A percentile compares a stretch with the other conserved stretches of the same genome.
phyloP scores from a whole-genome alignment of 2,329 filamentous ascomycete species.

The Aureobasidium sp. region DNA sequence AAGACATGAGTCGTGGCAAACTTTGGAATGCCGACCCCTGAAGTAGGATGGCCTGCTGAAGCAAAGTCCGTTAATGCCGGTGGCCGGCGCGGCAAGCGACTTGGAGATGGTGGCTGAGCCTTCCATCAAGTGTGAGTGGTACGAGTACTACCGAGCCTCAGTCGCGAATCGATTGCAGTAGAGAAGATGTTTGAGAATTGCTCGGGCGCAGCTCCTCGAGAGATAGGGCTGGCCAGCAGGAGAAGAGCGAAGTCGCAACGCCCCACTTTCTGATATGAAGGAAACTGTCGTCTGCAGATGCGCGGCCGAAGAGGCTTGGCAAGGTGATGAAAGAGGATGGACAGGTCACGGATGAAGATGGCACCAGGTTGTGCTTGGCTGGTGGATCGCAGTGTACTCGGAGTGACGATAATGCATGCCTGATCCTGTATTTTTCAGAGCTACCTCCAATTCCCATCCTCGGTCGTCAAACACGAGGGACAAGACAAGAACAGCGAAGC shows the following conservation, averaged over 20 bases:
- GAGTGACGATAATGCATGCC: too few relatives aligned
- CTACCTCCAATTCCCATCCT: neutral
- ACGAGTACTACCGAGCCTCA: neutral
- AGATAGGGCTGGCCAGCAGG: too few relatives aligned
- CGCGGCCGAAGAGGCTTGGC: conserved; percentile 2
- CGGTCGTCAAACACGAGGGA: neutral
- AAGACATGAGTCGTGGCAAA: too few relatives aligned
- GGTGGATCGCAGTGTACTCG: too few relatives aligned
- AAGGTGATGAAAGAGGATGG: neutral
- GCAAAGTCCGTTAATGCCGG: neutral
- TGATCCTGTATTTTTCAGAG: neutral
- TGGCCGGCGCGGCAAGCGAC: neutral
- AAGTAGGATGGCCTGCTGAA: too few relatives aligned
- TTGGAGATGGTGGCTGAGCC: neutral
- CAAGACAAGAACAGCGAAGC: neutral
- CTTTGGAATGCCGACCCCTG: too few relatives aligned
- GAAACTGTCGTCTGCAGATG: conserved; percentile 1
- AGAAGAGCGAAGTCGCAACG: neutral
- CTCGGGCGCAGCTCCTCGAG: too few relatives aligned
- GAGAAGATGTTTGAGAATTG: too few relatives aligned
- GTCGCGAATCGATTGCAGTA: neutral
- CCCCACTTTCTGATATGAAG: conserved; percentile 3
- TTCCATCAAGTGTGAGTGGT: neutral
- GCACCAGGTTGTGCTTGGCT: neutral
- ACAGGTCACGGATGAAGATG: neutral